These are phyloP conservation scores for Tulasnella sp. DNA, from an alignment of 768 basidiomycete genomes.

Conservation along the genomic window DNA sequence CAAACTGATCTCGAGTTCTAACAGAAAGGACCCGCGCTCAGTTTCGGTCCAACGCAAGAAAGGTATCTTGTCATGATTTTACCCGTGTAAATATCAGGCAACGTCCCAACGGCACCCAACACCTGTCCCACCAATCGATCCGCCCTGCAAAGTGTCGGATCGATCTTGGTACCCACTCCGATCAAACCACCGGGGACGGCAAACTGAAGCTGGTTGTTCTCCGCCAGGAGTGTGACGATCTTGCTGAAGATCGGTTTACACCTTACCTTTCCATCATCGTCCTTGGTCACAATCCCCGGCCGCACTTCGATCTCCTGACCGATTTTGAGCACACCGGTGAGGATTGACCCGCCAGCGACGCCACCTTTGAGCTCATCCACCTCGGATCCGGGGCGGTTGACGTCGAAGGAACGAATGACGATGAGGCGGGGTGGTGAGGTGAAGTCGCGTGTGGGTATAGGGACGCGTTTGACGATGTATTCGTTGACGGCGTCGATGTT, in stretches of 20 bases:
- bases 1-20: slow-evolving; percentile 83
- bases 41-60: too few relatives aligned
- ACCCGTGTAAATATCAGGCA: slow-evolving; percentile 91
- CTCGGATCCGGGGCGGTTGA: slow-evolving; percentile 97
- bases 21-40: too few relatives aligned
- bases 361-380: slow-evolving; percentile 97
- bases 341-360: slow-evolving; percentile 93
- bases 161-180: slow-evolving; percentile 95
- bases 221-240: slow-evolving; percentile 88
- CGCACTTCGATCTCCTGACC: slow-evolving; percentile 95
- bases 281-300: slow-evolving; percentile 94
- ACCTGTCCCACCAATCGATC: slow-evolving; percentile 97
- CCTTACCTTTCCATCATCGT: slow-evolving; percentile 74
- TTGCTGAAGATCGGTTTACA: slow-evolving; percentile 89
- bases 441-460: slow-evolving; percentile 90
- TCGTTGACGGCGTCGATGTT: slow-evolving; percentile 99
- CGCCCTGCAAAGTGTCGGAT: slow-evolving; percentile 92
- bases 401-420: slow-evolving; percentile 98
- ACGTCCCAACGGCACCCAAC: slow-evolving; percentile 84
- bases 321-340: slow-evolving; percentile 80
- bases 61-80: too few relatives aligned
- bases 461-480: slow-evolving; percentile 94
- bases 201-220: slow-evolving; percentile 87
- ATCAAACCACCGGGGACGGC: slow-evolving; percentile 97
- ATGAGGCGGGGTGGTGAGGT: slow-evolving; percentile 84